phyloP scores from a whole-genome alignment of 345 rosid genomes.

The Mangifera indica region DNA sequence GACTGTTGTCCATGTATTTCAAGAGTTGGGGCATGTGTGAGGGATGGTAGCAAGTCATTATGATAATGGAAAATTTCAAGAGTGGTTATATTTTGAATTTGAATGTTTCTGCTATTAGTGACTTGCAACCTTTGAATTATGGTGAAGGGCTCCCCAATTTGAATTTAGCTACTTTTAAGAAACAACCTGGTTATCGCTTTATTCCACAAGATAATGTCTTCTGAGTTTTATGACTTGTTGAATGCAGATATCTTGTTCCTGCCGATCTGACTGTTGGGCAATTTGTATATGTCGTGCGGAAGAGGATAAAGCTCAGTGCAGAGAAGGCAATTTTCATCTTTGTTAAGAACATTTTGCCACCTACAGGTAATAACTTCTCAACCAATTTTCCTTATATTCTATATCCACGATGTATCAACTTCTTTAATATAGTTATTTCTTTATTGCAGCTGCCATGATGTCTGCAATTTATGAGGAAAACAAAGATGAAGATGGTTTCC shows the following conservation, averaged over 20 bases:
- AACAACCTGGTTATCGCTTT: neutral
- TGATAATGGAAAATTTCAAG: neutral
- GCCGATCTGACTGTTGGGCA: constrained; percentile 71
- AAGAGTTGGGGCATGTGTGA: neutral
- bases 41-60: neutral
- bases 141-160: neutral
- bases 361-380: constrained; percentile 42
- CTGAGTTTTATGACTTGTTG: neutral
- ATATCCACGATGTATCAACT: neutral
- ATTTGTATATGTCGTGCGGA: constrained; percentile 63
- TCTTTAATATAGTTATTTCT: neutral
- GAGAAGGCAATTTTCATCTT: constrained; percentile 69
- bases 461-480: constrained; percentile 63
- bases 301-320: constrained; percentile 69
- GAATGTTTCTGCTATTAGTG: neutral
- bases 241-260: constrained; percentile 57
- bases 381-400: neutral
- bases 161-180: neutral
- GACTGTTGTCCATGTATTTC: neutral
- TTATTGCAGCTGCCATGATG: constrained; percentile 60
- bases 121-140: neutral
- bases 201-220: neutral
- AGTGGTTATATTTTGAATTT: neutral
- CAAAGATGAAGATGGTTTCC: constrained; percentile 71
- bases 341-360: constrained; percentile 60